These are phyloP conservation scores for Fusarium nematophilum DNA, from an alignment of 2,329 filamentous ascomycete genomes.

Conservation along the genomic window DNA sequence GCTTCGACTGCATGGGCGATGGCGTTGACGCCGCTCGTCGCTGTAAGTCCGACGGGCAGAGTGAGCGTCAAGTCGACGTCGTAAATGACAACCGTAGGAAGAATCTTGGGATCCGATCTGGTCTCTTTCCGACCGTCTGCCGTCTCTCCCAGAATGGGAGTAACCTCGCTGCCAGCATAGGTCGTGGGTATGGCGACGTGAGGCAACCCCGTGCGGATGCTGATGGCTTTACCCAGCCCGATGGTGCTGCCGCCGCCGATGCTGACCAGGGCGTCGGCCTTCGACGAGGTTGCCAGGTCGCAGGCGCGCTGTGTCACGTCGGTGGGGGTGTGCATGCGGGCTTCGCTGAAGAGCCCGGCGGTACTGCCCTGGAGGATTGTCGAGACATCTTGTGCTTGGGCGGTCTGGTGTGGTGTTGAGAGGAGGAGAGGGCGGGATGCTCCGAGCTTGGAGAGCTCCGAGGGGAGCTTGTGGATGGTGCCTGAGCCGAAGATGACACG, in stretches of 20 bases:
- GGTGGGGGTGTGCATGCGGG: constrained; percentile 21
- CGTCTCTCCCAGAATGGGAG: constrained; percentile 72
- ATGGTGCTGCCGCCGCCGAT: constrained; percentile 52
- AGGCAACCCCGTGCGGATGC: constrained; percentile 63
- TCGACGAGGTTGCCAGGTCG: constrained; percentile 2
- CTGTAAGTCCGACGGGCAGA: constrained; percentile 63
- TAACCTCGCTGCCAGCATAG: constrained; percentile 73
- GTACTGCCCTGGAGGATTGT: constrained; percentile 17
- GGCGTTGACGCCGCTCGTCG: constrained; percentile 72
- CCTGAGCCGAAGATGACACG: constrained; percentile 67
- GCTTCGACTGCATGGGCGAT: constrained; percentile 73
- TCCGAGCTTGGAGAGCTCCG: constrained; percentile 57
- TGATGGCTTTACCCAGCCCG: constrained; percentile 70
- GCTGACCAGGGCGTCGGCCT: constrained; percentile 14
- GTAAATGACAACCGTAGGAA: constrained; percentile 71
- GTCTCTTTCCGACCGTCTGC: constrained; percentile 68
- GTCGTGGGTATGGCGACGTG: constrained; percentile 68
- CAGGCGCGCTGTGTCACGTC: constrained; percentile 21
- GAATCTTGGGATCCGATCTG: constrained; percentile 65
- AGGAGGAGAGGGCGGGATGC: constrained; percentile 64
- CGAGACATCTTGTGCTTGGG: constrained; percentile 28
- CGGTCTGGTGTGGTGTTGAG: constrained; percentile 58
- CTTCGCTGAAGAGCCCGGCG: constrained; percentile 20
- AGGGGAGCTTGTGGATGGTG: constrained; percentile 60
- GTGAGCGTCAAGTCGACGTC: constrained; percentile 72